Base-by-base conservation (phyloP, 1,284 basidiomycete species). In the Melampsora larici-populina region DNA sequence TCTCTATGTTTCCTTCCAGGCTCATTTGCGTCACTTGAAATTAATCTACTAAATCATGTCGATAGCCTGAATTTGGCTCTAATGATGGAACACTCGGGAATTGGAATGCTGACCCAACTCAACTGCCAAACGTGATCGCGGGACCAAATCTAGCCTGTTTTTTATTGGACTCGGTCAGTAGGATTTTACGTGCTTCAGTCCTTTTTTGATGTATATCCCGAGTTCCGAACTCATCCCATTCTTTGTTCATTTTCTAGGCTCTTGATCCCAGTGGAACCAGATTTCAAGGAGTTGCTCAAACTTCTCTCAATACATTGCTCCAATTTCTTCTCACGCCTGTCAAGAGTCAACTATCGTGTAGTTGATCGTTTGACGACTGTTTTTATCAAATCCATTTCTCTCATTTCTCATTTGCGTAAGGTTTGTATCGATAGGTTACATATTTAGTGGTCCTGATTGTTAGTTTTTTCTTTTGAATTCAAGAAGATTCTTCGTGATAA, bases 61-160 rank as follows among this genome's bases (percentile, higher is more conserved):
- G 17, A 58, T 58, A 58, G 55, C 18, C 21, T 29, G 8, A n/a
- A 29, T 58, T 58, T 21, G 55, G 55, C 11, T 24, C 21, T 2
- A 58, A 58, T 24, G 29, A 58, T 58, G 55, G 55, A 24, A n/a
- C n/a, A 58, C 55, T 58, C 29, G 55, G 55, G 24, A n/a, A 58
- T n/a, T 58, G 55, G 55, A 58, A 58, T 29, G 15, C 24, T 58
- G 55, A n/a, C 55, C 55, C 55, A n/a, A 58, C n/a, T 29, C 55
- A 58, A 24, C 55, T 58, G 9, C 55, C 55, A 9, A 58, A 58
- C 55, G 55, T 58, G 29, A 58, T 58, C 21, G 55, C 55, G 5
- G 55, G 24, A 15, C 55, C 55, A 13, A 24, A n/a, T 15, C 18
- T 58, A 11, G 24, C 17, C 2, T 58, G 55, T 58, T 2, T 58